Conservation (phyloP, 2,329 filamentous ascomycete species). For the Venturia aucupariae region DNA sequence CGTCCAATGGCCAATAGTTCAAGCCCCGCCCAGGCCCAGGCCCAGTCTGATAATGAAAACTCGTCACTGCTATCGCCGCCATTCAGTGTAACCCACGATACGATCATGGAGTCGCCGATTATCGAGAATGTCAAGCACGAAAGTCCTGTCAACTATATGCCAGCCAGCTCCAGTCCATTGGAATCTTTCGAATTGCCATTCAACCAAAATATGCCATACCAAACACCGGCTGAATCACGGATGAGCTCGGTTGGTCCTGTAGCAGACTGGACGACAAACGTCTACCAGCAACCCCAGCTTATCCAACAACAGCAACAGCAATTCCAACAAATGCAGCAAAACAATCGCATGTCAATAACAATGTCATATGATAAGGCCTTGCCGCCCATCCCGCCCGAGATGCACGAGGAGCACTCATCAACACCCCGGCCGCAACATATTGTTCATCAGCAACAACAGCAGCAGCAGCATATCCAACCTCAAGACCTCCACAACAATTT, state of each 20-base stretch:
- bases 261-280: slow-evolving; percentile 6
- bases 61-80: slow-evolving; percentile 8
- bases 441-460: slow-evolving; percentile 2
- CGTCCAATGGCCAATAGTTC: slow-evolving; percentile 9
- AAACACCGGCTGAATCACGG: slow-evolving; percentile 9
- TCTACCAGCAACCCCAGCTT: slow-evolving; percentile 3
- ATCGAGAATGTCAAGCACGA: not conserved
- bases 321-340: slow-evolving; percentile 8
- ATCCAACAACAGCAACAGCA: slow-evolving; percentile 8
- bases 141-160: slow-evolving; percentile 4
- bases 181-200: slow-evolving; percentile 11
- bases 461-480: slow-evolving; percentile 5
- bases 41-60: not conserved
- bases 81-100: slow-evolving; percentile 12
- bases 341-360: slow-evolving; percentile 11
- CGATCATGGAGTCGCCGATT: slow-evolving; percentile 12
- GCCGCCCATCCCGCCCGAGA: slow-evolving; percentile 11
- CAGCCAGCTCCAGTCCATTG: slow-evolving; percentile 9
- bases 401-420: not conserved
- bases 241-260: slow-evolving; percentile 13
- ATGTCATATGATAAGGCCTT: slow-evolving; percentile 10
- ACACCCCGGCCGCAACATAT: slow-evolving; percentile 7
- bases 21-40: not conserved
- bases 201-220: slow-evolving; percentile 10
- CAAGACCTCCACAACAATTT: not conserved